Percentiles rank a stretch among this genome's conserved stretches.
Conservation (phyloP, 768 basidiomycete genomes). For the Dictyophora rubrovolvata region DNA sequence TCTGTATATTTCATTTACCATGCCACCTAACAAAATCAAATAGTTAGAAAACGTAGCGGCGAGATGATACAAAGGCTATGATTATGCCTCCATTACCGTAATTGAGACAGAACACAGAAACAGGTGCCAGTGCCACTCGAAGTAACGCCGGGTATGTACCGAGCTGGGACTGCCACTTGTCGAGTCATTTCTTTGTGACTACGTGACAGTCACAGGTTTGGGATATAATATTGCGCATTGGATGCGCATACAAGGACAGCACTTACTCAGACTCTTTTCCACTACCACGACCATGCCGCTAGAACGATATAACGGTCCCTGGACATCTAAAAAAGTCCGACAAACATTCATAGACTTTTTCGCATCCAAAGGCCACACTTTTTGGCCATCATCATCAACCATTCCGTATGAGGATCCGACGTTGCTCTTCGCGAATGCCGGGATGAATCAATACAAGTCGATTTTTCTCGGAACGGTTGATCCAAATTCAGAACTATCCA, state of each 20-base stretch:
- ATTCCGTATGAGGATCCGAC: slow-evolving; percentile 98
- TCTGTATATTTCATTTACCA: too few species aligned
- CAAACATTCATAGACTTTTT: slow-evolving; percentile 91
- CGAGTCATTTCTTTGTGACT: slow-evolving; percentile 1
- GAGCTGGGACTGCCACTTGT: too few species aligned
- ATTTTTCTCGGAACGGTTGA: slow-evolving; percentile 98
- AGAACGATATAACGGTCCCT: slow-evolving; percentile 22
- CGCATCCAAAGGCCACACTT: slow-evolving; percentile 66
- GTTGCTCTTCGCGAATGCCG: slow-evolving; percentile 94
- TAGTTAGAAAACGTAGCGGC: too few species aligned
- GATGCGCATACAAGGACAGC: slow-evolving; percentile 8
- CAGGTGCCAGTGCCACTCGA: too few species aligned
- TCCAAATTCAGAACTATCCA: slow-evolving; percentile 84
- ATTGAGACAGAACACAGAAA: too few species aligned
- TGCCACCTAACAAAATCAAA: too few species aligned
- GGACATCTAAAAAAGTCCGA: slow-evolving; percentile 78
- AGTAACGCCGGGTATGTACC: too few species aligned
- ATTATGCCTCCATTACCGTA: too few species aligned
- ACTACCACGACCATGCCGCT: slow-evolving; percentile 5
- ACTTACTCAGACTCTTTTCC: neutral
- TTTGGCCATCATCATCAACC: slow-evolving; percentile 83
- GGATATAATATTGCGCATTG: neutral
- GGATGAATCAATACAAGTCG: slow-evolving; percentile 96
- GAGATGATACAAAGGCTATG: too few species aligned
- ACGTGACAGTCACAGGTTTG: neutral